phyloP scores from a whole-genome alignment of 805 yeast species.

The Candida ovalis region DNA sequence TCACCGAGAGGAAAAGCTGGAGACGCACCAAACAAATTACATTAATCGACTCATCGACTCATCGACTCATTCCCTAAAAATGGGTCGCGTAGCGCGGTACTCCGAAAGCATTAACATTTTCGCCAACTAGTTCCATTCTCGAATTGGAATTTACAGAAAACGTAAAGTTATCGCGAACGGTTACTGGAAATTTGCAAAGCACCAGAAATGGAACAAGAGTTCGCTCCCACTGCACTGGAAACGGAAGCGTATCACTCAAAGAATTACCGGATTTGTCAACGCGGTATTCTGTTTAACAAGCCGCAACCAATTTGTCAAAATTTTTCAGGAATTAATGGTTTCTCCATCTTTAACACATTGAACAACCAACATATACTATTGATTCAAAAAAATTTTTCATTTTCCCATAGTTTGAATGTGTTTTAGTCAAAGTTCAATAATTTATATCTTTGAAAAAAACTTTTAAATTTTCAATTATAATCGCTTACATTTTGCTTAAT shows the following conservation, averaged over 20 bases:
- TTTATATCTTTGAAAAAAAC: too few species aligned
- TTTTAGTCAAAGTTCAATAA: too few species aligned
- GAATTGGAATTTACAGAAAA: not conserved
- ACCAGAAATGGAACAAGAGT: not conserved
- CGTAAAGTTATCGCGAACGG: not conserved
- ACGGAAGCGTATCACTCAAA: not conserved
- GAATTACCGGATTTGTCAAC: constrained; percentile 13
- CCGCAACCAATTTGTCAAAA: not conserved
- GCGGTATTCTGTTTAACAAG: constrained; percentile 8
- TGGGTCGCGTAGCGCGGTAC: too few species aligned
- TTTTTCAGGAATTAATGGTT: not conserved
- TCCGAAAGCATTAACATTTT: too few species aligned
- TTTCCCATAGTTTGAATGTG: too few species aligned
- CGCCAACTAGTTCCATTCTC: too few species aligned
- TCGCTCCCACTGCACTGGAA: not conserved
- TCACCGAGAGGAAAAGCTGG: too few species aligned
- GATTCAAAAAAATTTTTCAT: not conserved
- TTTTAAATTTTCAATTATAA: too few species aligned
- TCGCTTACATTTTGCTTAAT: too few species aligned
- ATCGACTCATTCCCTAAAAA: too few species aligned
- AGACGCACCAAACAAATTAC: too few species aligned
- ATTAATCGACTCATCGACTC: too few species aligned
- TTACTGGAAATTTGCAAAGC: not conserved
- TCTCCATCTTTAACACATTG: not conserved
- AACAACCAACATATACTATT: not conserved